Evolutionary conservation across 768 basidiomycete genomes (phyloP), one percentile per base, ranked within the genome.

Genomic region (Clitopilus hobsonii): DNA sequence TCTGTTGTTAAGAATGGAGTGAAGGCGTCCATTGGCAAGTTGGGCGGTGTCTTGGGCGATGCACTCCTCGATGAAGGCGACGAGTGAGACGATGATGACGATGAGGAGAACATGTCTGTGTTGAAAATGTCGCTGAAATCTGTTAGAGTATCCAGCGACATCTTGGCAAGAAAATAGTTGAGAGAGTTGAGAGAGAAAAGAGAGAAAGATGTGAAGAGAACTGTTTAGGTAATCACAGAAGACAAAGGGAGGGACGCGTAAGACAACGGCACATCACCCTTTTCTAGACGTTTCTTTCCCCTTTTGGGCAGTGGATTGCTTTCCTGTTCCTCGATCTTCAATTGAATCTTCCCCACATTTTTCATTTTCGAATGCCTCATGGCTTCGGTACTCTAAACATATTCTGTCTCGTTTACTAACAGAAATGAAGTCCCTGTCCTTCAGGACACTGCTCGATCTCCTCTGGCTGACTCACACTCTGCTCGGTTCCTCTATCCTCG

Each of bases 71-170:
- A 54, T 59, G 36, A 50, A 59, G 38, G 61, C 55, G 6, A 61
- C 58, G 51, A n/a, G n/a, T n/a, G n/a, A n/a, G n/a, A 66, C 58
- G 41, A 67, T 58, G 53, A 62, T 67, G 59, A 66, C 66, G 25
- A 6, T 8, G 41, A 45, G 14, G 65, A 65, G 54, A 82, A 77
- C 54, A 83, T 75, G 57, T 89, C 87, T 50, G 85, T 74, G 66
- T 88, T 81, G 70, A 89, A 81, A 60, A 86, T 79, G 63, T 88
- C 85, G 65, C 76, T 79, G 61, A 86, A 71, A 60, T 81, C 75
- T 32, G 73, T 64, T 54, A 59, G 41, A 45, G 41, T 45, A 20
- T 45, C 41, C 18, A 45, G 18, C 41, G 18, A 16, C 41, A 45
- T 45, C 18, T 18, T 4, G 10, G 41, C n/a, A 38, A 54, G 62